Base-by-base conservation (phyloP, 805 yeast genomes). In the Cyberlindnera nakhonratchasimensis region DNA sequence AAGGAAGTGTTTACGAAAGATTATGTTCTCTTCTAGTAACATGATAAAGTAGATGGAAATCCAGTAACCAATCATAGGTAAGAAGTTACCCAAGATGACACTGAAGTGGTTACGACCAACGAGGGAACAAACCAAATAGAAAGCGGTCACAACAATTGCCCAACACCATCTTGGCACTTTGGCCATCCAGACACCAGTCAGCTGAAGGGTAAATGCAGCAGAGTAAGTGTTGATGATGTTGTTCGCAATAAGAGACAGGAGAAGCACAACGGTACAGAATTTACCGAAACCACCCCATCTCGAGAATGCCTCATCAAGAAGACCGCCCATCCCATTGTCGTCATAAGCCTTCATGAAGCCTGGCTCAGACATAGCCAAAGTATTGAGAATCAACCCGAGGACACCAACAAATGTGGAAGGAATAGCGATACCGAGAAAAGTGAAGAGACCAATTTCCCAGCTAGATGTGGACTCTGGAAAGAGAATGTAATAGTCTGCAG, bases 21-120 rank as follows among this genome's bases (percentile, higher is more conserved):
- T 70, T 4, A 72, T 43, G 55, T 86, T 86, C 59, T 87, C 96
- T 50, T 84, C 86, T 3, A 86, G 45, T 25, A 86, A 63, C 34
- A 87, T 59, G n/a, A 77, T 74, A 53, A 82, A 77, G 61, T 87
- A 88, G 66, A 87, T 85, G 44, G 90, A 77, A 42, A 86, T 77
- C 96, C 96, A 87, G 64, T 87, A 87, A 2, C 95, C 95, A 45
- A 87, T 75, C 96, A 87, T 87, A 9, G 96, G 96, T 54, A 87
- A 67, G 63, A 87, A 87, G 55, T 87, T 87, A 10, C 87, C 79
- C 51, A 87, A 66, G 46, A 88, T 86, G 3, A 78, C 70, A 43
- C 86, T 70, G 58, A 88, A 83, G 52, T 81, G 80, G 57, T 82
- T 66, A 53, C 83, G 72, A 10, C 96, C 96, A 18, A 76, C 90